These are phyloP conservation scores for Leccinum fallax DNA, from an alignment of 1,284 basidiomycete genomes.

Conservation along the genomic window DNA sequence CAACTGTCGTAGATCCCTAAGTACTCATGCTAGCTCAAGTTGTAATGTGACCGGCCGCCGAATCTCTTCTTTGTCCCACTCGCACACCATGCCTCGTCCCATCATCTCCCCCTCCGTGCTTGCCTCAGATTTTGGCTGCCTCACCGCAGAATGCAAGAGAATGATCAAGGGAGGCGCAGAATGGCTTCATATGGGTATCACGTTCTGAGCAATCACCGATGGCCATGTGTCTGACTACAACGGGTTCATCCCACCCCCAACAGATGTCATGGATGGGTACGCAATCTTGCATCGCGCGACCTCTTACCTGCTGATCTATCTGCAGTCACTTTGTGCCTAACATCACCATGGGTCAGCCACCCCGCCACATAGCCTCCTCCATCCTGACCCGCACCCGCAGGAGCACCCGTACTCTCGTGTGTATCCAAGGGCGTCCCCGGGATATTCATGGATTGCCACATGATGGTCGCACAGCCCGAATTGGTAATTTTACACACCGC, in stretches of 20 bases:
- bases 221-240: slow-evolving; percentile 8
- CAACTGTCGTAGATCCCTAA: slow-evolving; percentile 27
- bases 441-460: slow-evolving; percentile 99
- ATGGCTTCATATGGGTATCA: slow-evolving; percentile 95
- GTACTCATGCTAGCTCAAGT: slow-evolving; percentile 8
- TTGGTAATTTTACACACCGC: slow-evolving; percentile 51
- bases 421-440: slow-evolving; percentile 90
- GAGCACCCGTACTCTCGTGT: slow-evolving; percentile 86
- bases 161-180: slow-evolving; percentile 93
- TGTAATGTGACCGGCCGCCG: neutral
- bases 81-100: slow-evolving; percentile 70
- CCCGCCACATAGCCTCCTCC: slow-evolving; percentile 1
- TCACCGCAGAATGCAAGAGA: slow-evolving; percentile 88
- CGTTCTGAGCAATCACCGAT: slow-evolving; percentile 11
- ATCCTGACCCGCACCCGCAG: slow-evolving; percentile 43
- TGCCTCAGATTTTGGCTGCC: slow-evolving; percentile 92
- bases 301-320: slow-evolving; percentile 11
- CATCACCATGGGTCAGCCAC: slow-evolving; percentile 85
- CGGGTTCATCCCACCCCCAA: neutral
- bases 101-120: slow-evolving; percentile 92
- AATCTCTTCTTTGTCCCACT: slow-evolving; percentile 12
- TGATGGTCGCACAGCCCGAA: slow-evolving; percentile 98
- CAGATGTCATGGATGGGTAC: slow-evolving; percentile 97
- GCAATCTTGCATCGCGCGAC: neutral
- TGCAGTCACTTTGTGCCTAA: slow-evolving; percentile 96